Conservation (phyloP, 2,329 filamentous ascomycete genomes). For the Nigrospora oryzae region DNA sequence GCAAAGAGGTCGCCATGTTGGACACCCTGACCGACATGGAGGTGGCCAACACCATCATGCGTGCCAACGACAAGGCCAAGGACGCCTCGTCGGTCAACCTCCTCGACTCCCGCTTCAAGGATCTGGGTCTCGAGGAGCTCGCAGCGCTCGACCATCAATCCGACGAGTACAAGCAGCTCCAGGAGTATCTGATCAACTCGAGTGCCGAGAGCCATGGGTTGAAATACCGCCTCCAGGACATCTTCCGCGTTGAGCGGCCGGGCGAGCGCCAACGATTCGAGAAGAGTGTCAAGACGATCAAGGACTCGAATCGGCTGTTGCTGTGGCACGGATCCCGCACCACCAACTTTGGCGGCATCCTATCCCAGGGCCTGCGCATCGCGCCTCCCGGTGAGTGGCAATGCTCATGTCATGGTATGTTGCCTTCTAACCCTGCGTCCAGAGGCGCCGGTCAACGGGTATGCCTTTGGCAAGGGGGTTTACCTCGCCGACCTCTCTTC, state of each 20-base stretch:
- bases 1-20: constrained; percentile 66
- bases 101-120: constrained; percentile 63
- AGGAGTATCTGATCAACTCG: constrained; percentile 56
- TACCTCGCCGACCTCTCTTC: constrained; percentile 76
- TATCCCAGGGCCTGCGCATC: constrained; percentile 75
- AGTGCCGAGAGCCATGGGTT: constrained; percentile 55
- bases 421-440: too few species aligned
- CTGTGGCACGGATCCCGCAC: constrained; percentile 77
- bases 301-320: constrained; percentile 53
- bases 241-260: constrained; percentile 71
- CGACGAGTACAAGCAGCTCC: constrained; percentile 55
- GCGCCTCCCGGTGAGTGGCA: constrained; percentile 50
- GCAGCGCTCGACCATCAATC: constrained; percentile 48
- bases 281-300: constrained; percentile 39
- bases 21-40: constrained; percentile 79
- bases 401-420: too few species aligned
- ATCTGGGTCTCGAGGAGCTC: constrained; percentile 66
- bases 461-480: constrained; percentile 83
- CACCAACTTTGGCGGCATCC: constrained; percentile 77
- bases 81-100: constrained; percentile 42
- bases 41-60: constrained; percentile 68
- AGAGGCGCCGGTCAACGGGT: constrained; percentile 63
- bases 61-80: constrained; percentile 37
- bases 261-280: constrained; percentile 64
- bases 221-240: constrained; percentile 54